These are phyloP conservation scores for Desmodesmus armatus DNA, from an alignment of 139 green algal genomes.

Conservation along the genomic window DNA sequence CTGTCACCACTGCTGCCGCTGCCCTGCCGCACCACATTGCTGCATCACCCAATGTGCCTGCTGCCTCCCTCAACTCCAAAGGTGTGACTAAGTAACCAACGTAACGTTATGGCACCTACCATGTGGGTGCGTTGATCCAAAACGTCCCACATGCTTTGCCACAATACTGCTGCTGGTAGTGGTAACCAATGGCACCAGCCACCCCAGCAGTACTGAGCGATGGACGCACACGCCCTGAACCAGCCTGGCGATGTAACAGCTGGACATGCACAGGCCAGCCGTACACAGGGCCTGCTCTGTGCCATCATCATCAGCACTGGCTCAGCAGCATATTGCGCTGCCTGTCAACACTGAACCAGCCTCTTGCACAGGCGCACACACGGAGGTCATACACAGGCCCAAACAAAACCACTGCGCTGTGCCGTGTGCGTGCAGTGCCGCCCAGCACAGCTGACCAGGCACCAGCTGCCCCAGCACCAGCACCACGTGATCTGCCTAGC, in stretches of 20 bases:
- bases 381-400: neutral
- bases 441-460: neutral
- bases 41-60: too few species aligned
- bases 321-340: neutral
- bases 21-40: too few species aligned
- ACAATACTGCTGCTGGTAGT: too few species aligned
- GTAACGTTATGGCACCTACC: too few species aligned
- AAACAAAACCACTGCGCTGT: neutral
- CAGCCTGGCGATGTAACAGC: neutral
- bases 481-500: neutral
- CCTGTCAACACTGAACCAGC: neutral
- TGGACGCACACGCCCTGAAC: neutral
- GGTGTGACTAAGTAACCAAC: too few species aligned
- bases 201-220: neutral
- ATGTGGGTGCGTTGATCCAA: too few species aligned
- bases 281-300: neutral
- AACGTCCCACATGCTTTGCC: too few species aligned
- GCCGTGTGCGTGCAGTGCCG: neutral
- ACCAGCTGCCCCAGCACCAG: neutral
- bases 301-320: neutral
- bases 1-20: too few species aligned
- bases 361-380: neutral
- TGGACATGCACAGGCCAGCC: too few species aligned
- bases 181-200: too few species aligned
- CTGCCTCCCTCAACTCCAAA: too few species aligned